phyloP scores from a whole-genome alignment of 805 yeast genomes.

The Candida maltosa region DNA sequence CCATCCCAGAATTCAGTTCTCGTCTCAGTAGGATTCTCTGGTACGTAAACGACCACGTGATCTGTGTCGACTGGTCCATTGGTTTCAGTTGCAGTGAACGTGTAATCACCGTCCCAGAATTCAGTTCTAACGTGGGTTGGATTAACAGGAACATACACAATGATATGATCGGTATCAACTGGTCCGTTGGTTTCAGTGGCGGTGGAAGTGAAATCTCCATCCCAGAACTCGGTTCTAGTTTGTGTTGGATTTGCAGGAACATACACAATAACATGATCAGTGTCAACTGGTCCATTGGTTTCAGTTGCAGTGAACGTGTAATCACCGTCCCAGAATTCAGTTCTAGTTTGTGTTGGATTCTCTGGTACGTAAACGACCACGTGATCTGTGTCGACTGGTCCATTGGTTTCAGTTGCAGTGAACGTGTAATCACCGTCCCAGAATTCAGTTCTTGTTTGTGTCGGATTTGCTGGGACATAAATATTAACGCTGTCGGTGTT shows the following conservation, averaged over 20 bases:
- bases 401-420: constrained; percentile 15
- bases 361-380: constrained; percentile 16
- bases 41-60: not conserved
- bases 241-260: constrained; percentile 10
- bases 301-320: constrained; percentile 7
- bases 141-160: constrained; percentile 10
- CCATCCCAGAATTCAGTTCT: constrained; percentile 7
- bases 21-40: constrained; percentile 8
- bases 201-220: constrained; percentile 11
- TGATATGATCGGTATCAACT: constrained; percentile 9
- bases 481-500: constrained; percentile 7
- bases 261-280: constrained; percentile 6
- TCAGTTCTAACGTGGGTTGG: not conserved
- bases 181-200: constrained; percentile 9
- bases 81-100: constrained; percentile 2
- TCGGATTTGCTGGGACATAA: constrained; percentile 9
- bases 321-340: constrained; percentile 5
- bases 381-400: constrained; percentile 12
- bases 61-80: constrained; percentile 1
- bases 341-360: constrained; percentile 9
- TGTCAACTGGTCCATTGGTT: constrained; percentile 6
- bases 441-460: constrained; percentile 4
- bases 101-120: constrained; percentile 3
- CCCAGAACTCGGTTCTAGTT: constrained; percentile 10
- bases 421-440: constrained; percentile 4